phyloP scores from a whole-genome alignment of 1,139 yeast genomes.

The Saccharomyces pastorianus region DNA sequence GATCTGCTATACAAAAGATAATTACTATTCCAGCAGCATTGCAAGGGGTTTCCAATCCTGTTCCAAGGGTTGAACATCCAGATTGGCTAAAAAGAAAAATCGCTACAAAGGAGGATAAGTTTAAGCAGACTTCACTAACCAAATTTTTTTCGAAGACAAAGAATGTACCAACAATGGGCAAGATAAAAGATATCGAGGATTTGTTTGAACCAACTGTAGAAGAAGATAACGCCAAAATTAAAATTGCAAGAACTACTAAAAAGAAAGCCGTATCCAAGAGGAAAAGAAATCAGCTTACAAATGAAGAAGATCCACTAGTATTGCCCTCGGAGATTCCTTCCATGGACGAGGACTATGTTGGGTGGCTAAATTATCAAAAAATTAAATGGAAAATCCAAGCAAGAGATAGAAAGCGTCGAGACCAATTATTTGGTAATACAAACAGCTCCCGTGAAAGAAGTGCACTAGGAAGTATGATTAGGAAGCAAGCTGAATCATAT shows the following conservation, averaged over 20 bases:
- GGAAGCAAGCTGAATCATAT: conserved; percentile 69
- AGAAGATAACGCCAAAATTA: conserved; percentile 19
- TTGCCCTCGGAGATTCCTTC: conserved; percentile 58
- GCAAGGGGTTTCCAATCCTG: conserved; percentile 85
- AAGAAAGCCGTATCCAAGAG: conserved; percentile 33
- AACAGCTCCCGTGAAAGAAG: conserved; percentile 39
- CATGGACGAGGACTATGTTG: conserved; percentile 64
- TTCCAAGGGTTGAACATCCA: conserved; percentile 89
- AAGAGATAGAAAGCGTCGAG: conserved; percentile 61
- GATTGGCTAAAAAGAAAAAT: conserved; percentile 79
- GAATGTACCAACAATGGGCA: conserved; percentile 24
- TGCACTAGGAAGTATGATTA: conserved; percentile 60
- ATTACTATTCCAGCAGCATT: conserved; percentile 96
- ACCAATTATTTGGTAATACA: conserved; percentile 66
- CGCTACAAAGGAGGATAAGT: conserved; percentile 49
- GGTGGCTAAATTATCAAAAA: conserved; percentile 72
- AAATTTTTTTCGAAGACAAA: conserved; percentile 45
- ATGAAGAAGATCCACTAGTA: conserved; percentile 40
- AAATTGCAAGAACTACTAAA: conserved; percentile 46
- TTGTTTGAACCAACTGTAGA: conserved; percentile 38
- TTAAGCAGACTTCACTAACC: conserved; percentile 61
- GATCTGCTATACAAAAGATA: conserved; percentile 88
- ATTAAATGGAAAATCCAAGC: conserved; percentile 77
- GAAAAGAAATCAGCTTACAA: conserved; percentile 32
- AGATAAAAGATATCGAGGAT: conserved; percentile 72